Evolutionary conservation across 768 basidiomycete genomes (phyloP).

Genomic region (Boletus sensibilis): DNA sequence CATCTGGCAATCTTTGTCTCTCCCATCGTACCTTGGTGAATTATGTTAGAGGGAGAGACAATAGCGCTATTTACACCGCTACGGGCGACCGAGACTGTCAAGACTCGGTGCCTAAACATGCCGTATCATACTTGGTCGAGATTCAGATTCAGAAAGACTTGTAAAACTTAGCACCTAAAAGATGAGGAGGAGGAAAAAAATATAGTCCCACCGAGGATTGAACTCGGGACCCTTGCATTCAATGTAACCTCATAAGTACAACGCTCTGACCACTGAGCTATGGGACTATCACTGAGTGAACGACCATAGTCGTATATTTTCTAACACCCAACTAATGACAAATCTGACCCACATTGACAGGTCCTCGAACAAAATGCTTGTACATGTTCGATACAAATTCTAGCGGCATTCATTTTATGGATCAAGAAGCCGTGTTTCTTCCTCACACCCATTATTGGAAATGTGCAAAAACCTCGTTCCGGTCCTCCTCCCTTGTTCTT

Average conservation of each 20-base stretch:
- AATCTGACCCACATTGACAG: not conserved
- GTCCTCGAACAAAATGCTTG: too few species aligned
- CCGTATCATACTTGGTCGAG: not conserved
- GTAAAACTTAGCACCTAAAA: not conserved
- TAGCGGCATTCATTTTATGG: slow-evolving; percentile 7
- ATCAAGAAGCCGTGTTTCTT: slow-evolving; percentile 36
- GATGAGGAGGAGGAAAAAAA: slow-evolving; percentile 25
- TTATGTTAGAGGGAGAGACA: not conserved
- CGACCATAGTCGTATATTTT: not conserved
- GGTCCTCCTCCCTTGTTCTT: slow-evolving; percentile 72
- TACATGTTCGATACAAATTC: not conserved
- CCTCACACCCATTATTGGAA: slow-evolving; percentile 42
- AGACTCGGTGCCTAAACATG: not conserved
- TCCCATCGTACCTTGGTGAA: too few species aligned
- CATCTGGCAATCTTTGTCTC: not conserved
- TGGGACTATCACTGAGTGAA: slow-evolving; percentile 37
- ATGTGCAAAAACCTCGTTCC: slow-evolving; percentile 67
- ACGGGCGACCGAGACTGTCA: not conserved
- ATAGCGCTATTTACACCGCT: not conserved
- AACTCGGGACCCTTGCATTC: slow-evolving; percentile 63
- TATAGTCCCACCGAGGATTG: slow-evolving; percentile 62
- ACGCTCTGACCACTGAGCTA: slow-evolving; percentile 64
- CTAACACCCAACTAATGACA: not conserved
- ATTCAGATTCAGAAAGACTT: not conserved
- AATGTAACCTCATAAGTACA: slow-evolving; percentile 58